Conservation (phyloP, 345 rosid genomes). For the Eucalyptus erythrocorys region DNA sequence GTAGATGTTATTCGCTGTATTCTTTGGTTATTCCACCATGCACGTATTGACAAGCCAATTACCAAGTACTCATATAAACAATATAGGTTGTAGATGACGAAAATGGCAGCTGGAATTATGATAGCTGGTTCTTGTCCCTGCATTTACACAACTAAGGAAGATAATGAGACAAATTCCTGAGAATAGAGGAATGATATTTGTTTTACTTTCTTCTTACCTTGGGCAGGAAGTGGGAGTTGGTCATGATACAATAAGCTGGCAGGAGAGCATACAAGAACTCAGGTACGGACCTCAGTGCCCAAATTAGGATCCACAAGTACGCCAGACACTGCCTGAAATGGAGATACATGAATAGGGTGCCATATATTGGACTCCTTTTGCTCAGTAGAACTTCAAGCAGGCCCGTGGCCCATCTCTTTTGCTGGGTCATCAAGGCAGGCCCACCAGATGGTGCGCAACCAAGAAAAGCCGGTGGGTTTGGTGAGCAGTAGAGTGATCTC, state of each 20-base stretch:
- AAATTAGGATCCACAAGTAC: conserved; percentile 5
- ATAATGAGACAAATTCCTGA: not conserved
- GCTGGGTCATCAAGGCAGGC: conserved; percentile 28
- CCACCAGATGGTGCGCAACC: conserved; percentile 40
- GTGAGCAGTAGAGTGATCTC: conserved; percentile 10
- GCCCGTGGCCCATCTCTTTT: conserved; percentile 57
- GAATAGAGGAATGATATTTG: not conserved
- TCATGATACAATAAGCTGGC: conserved; percentile 55
- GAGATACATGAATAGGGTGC: conserved; percentile 4
- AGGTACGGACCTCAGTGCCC: conserved; percentile 42
- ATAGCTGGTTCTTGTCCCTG: conserved; percentile 19
- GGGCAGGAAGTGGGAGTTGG: conserved; percentile 45
- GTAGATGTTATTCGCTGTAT: conserved; percentile 11
- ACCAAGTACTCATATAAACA: conserved; percentile 11
- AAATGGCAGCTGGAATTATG: not conserved
- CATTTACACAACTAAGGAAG: not conserved
- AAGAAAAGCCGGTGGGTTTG: conserved; percentile 36
- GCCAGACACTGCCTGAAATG: conserved; percentile 35
- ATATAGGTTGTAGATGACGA: conserved; percentile 1
- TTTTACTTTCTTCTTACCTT: conserved; percentile 20
- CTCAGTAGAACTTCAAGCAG: conserved; percentile 31
- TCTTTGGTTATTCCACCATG: conserved; percentile 31
- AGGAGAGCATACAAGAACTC: conserved; percentile 38
- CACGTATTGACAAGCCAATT: conserved; percentile 9
- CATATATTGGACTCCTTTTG: conserved; percentile 19